Base-by-base conservation (phyloP, 345 rosid genomes). In the Moricandia arvensis region DNA sequence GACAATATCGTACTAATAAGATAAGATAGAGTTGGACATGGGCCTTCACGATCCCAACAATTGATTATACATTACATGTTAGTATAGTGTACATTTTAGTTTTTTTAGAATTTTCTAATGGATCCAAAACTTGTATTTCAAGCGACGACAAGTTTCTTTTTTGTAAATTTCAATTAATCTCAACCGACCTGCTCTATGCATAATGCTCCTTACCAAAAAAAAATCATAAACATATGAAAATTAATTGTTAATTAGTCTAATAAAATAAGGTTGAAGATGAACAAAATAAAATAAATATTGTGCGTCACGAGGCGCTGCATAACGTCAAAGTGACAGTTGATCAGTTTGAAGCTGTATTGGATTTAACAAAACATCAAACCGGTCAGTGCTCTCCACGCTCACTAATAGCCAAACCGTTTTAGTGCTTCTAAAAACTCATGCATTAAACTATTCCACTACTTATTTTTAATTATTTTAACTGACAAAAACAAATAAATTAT, bases 291-390 rank as follows among this genome's bases (percentile, higher is more conserved):
- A 30, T 7, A 41, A 30, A 15, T 0, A 65, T 57, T 69, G 64
- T 37, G 59, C 5, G 9, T 45, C 71, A 71, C 62, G 80, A 71
- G 76, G 65, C 62, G 67, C 67, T 33, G 76, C 76, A 58, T 64
- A 65, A 51, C 26, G 67, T 77, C 72, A 58, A 72, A 72, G 35
- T 27, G 81, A 72, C 76, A 72, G 76, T 66, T 77, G 76, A 35
- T 63, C 66, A 55, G 75, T 70, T 63, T 76, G 65, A 70, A 76
- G 63, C 2, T 75, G 74, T 61, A 10, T 63, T 29, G 34, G 65
- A 59, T 55, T 55, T 55, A 9, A 26, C 15, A 57, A 57, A 26
- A 57, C 61, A 24, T 26, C 30, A 24, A 57, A 61, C 38, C 12
- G 9, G 69, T 57, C 33, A 30, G 63, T 45, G 72, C 24, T 45